A percentile compares a stretch with the other conserved stretches of the same genome.
Evolutionary conservation across 306 rosid species (phyloP).

Genomic region (Lagenaria siceraria): DNA sequence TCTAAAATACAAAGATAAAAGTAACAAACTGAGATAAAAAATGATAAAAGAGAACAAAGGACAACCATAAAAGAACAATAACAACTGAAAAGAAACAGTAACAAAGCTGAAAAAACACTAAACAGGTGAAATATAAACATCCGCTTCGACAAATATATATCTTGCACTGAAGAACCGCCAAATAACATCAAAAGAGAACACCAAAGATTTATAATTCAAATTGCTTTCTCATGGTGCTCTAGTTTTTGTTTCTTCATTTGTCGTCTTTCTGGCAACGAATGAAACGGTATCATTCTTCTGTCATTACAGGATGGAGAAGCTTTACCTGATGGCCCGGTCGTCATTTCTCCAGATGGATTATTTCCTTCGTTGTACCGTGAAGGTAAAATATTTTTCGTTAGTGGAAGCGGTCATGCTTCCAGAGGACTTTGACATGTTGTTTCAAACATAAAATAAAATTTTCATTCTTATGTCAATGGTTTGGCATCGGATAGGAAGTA

Average conservation of each 20-base stretch:
- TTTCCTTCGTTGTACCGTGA: slow-evolving; percentile 82
- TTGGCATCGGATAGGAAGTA: background rate
- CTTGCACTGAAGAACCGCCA: too few relatives aligned
- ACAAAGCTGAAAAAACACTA: too few relatives aligned
- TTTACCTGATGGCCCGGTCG: slow-evolving; percentile 81
- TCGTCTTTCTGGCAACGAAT: background rate
- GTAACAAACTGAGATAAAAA: too few relatives aligned
- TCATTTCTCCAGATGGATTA: slow-evolving; percentile 88
- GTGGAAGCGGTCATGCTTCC: background rate
- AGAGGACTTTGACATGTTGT: background rate
- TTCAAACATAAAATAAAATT: background rate
- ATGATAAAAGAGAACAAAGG: too few relatives aligned
- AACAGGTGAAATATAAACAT: too few relatives aligned
- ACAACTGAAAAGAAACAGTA: too few relatives aligned
- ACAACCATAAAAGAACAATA: too few relatives aligned
- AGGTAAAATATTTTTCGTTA: slow-evolving; percentile 33
- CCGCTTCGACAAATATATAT: too few relatives aligned
- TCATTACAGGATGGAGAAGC: slow-evolving; percentile 67
- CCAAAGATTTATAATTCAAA: background rate
- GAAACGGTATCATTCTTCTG: background rate
- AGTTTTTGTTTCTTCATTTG: background rate
- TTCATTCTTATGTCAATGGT: background rate
- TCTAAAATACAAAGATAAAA: too few relatives aligned
- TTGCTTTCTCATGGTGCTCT: background rate
- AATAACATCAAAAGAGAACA: too few relatives aligned